These are phyloP conservation scores for Talaromyces borbonicus DNA, from an alignment of 495 filamentous ascomycete species.

Conservation along the genomic window DNA sequence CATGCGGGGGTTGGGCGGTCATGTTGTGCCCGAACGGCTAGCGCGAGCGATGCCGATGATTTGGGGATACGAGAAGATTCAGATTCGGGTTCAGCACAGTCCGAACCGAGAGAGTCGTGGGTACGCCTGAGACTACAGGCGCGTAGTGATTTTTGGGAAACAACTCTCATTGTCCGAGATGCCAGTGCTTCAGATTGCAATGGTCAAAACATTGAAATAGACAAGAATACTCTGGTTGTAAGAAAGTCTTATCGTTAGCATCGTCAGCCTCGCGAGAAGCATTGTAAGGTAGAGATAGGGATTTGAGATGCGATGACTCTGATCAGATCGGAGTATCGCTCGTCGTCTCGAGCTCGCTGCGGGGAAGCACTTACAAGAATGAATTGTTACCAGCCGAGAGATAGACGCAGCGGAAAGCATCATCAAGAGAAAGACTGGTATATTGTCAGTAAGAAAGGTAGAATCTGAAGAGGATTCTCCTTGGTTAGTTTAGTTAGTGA, in stretches of 20 bases:
- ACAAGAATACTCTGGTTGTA: background rate
- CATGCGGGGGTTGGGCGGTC: too few relatives aligned
- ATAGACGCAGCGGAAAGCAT: background rate
- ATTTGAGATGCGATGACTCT: background rate
- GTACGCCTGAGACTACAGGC: conserved; percentile 23
- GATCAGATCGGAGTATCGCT: background rate
- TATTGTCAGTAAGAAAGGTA: background rate
- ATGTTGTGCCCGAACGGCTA: conserved; percentile 13
- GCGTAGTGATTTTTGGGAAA: conserved; percentile 17
- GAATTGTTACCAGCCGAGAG: background rate
- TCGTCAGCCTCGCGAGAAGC: too few relatives aligned
- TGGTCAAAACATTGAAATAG: background rate
- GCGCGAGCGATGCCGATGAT: too few relatives aligned
- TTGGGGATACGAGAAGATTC: background rate
- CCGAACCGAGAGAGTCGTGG: conserved; percentile 2
- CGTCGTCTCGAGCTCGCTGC: background rate
- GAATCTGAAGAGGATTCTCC: too few relatives aligned
- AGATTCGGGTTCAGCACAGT: background rate
- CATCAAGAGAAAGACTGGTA: background rate
- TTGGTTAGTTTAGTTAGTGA: background rate
- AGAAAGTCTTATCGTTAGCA: background rate
- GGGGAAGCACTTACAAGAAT: background rate
- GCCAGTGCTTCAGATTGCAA: background rate
- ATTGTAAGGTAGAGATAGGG: too few relatives aligned
- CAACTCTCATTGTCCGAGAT: conserved; percentile 26